Base-by-base conservation (phyloP, 169 alveolate species). In the Plasmodium reichenowi region DNA sequence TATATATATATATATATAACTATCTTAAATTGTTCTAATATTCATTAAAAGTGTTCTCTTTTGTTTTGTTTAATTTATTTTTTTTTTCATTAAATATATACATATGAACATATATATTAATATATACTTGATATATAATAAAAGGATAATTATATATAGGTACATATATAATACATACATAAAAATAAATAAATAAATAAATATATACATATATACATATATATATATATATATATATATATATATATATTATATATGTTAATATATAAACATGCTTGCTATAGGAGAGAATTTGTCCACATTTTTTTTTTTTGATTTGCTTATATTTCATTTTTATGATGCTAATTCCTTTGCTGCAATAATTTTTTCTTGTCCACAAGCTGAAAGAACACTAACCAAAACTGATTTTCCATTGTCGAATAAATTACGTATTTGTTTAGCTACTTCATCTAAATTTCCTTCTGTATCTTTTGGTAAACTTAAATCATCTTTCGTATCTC, bases 401-500 rank as follows among this genome's bases (percentile, higher is more conserved):
- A 96, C 96, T 58, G 95, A 94, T 95, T 96, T 96, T 48, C 98
- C 98, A 26, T 93, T 93, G 56, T 93, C 95, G 67, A 94, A 95
- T 78, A 93, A 92, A 22, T 88, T 74, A 86, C 94, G 94, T 58
- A 98, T 94, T 89, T 97, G 97, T 88, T 94, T 90, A 20, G 96
- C 96, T 5, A 97, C 98, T 24, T 97, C 99, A 88, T 97, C 97
- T 62, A 92, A 94, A 76, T 96, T 95, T 52, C 97, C 98, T 72
- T 97, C 99, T 47, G 98, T 94, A 93, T 96, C 99, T 86, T 92
- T 95, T 56, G 99, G 99, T 26, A 98, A 96, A 93, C 96, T 97
- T 20, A 98, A 93, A 88, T 98, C 99, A 91, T 97, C 99, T 94
- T 97, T 98, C 43, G 97, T 95, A 64, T 97, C 97, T 7, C 99